Evolutionary conservation across 2,329 filamentous ascomycete genomes (phyloP), one percentile per base, ranked within the genome.

Genomic region (Thielaviopsis musarum): DNA sequence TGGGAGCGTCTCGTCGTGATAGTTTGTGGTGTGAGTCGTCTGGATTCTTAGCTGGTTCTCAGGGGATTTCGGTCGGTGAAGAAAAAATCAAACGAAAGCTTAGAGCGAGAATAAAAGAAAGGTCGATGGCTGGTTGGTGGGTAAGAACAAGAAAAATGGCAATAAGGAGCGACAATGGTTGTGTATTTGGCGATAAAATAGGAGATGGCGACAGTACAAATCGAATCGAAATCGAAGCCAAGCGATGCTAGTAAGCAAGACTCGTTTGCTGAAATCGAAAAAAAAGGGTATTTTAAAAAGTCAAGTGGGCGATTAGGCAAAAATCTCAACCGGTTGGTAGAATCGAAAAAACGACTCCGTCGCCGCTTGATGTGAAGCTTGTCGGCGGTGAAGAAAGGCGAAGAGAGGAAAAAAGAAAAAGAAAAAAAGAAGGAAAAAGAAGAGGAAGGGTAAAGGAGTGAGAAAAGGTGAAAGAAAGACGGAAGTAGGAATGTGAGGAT

Each of bases 291-390:
- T 34, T 34, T 34, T 34, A 52, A 53, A 19, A 41, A 21, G 52
- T 26, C 41, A 38, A 21, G 24, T 17, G 51, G 26, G 34, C 17
- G 19, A 58, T 54, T 58, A 54, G 57, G 57, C 57, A 30, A 54
- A 19, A 41, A 58, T 58, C 57, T 58, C 49, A 53, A 53, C 57
- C 57, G 52, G 30, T 41, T 52, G 51, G 19, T 58, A 54, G 57
- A 59, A 59, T 59, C 57, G 57, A 55, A 54, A 59, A 28, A 59
- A 54, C 57, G 57, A 59, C 57, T 54, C 57, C 38, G 52, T 59
- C 57, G 57, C 57, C 57, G 52, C 57, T 55, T 59, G 57, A 34
- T 55, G 57, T 59, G 57, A 59, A 54, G 57, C 57, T 59, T 52
- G 57, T 51, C 30, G 52, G 57, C 41, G 52, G 57, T 41, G 52